Percentiles rank a stretch among this genome's conserved stretches.
These are phyloP conservation scores for Aspergillus nidulans DNA, from an alignment of 495 filamentous ascomycete species.

Conservation along the genomic window DNA sequence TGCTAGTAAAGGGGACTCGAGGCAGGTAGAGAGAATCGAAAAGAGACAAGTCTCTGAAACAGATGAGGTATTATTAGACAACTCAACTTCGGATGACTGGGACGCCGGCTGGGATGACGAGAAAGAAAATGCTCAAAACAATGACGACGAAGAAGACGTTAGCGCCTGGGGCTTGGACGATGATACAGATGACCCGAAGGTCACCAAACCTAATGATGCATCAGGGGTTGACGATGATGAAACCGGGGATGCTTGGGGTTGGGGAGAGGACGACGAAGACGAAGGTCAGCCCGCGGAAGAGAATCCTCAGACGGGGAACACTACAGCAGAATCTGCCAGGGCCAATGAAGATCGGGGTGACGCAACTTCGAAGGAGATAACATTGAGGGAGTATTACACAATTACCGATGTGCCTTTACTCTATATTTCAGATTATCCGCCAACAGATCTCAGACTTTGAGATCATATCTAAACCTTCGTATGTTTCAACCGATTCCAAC, in stretches of 20 bases:
- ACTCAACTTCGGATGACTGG: conserved; percentile 64
- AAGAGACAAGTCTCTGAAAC: conserved; percentile 68
- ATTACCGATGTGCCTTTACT: conserved; percentile 80
- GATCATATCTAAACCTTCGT: conserved; percentile 52
- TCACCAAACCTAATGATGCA: conserved; percentile 17
- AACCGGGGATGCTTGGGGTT: conserved; percentile 64
- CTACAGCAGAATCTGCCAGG: conserved; percentile 14
- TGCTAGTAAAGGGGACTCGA: conserved; percentile 56
- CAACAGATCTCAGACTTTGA: conserved; percentile 67
- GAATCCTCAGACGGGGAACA: conserved; percentile 13
- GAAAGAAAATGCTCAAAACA: conserved; percentile 39
- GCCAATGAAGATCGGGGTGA: conserved; percentile 13
- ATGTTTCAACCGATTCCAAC: conserved; percentile 23
- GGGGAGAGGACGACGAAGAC: conserved; percentile 62
- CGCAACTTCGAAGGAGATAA: conserved; percentile 55
- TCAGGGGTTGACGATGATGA: conserved; percentile 30
- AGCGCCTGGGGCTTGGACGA: conserved; percentile 63
- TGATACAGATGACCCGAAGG: conserved; percentile 23
- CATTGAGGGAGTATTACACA: conserved; percentile 79
- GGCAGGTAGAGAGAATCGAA: conserved; percentile 75
- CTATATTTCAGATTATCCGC: conserved; percentile 65
- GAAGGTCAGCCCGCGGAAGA: conserved; percentile 20
- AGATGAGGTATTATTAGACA: conserved; percentile 59
- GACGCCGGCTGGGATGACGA: conserved; percentile 68
- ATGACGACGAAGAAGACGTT: conserved; percentile 56